phyloP scores from a whole-genome alignment of 768 basidiomycete species.

The Mrakia gelida region DNA sequence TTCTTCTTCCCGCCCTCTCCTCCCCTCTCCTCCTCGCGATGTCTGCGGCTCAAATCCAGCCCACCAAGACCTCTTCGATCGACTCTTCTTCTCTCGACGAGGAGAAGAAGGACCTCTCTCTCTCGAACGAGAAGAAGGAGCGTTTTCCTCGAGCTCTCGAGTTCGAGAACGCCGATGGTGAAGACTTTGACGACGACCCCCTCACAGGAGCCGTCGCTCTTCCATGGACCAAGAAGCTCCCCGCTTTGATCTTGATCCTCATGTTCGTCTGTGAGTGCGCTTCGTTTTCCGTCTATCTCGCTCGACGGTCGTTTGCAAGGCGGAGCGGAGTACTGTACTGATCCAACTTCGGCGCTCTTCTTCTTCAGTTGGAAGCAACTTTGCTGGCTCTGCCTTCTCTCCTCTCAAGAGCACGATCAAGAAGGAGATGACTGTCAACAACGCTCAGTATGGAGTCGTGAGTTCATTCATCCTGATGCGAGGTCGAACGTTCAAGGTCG shows the following conservation, averaged over 20 bases:
- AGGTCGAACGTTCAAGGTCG: neutral
- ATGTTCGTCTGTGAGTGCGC: conserved; percentile 1
- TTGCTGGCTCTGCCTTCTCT: neutral
- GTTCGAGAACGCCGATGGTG: too few species aligned
- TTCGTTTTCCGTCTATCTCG: neutral
- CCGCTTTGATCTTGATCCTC: neutral
- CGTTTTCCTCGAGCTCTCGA: too few species aligned
- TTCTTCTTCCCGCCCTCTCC: too few species aligned
- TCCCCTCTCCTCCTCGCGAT: too few species aligned
- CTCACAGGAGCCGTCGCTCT: neutral
- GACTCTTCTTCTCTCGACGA: too few species aligned
- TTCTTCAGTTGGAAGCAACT: conserved; percentile 27
- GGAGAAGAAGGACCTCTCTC: too few species aligned
- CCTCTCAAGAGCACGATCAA: conserved; percentile 24
- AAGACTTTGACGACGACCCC: too few species aligned
- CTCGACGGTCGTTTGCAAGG: neutral
- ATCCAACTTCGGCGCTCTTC: neutral
- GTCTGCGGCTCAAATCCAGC: too few species aligned
- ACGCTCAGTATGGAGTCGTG: conserved; percentile 10
- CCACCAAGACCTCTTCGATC: too few species aligned
- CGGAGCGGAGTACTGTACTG: neutral
- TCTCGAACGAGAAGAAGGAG: too few species aligned
- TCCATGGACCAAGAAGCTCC: neutral
- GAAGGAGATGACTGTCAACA: conserved; percentile 27
- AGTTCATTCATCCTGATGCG: neutral